Conservation (phyloP, 768 basidiomycete genomes). For the Cystofilobasidium ferigula region DNA sequence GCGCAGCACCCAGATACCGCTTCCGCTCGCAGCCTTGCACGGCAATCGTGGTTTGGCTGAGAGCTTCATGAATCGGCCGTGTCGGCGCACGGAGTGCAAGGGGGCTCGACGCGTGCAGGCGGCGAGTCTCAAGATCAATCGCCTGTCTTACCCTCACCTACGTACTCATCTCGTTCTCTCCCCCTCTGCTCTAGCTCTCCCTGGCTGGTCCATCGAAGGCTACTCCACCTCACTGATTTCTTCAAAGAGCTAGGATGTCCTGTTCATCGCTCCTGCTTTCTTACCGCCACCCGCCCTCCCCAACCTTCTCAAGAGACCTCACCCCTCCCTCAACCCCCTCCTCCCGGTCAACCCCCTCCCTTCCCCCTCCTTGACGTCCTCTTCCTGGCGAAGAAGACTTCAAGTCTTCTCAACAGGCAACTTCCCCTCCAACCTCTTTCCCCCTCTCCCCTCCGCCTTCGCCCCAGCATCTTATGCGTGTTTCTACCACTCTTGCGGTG, state of each 20-base stretch:
- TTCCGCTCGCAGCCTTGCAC: too few species aligned
- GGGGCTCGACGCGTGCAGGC: too few species aligned
- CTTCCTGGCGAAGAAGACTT: slow-evolving; percentile 10
- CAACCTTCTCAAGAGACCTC: slow-evolving; percentile 9
- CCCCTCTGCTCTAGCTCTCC: too few species aligned
- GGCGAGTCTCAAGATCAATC: too few species aligned
- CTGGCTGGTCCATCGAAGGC: too few species aligned
- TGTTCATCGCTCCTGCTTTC: neutral
- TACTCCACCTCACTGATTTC: too few species aligned
- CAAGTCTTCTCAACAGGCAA: neutral
- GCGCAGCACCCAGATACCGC: too few species aligned
- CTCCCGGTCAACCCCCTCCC: neutral
- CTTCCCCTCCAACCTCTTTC: neutral
- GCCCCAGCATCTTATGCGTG: neutral
- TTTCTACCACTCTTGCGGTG: neutral
- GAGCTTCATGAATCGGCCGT: too few species aligned
- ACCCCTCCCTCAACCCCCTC: neutral
- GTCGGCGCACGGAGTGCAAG: too few species aligned
- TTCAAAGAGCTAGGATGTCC: neutral
- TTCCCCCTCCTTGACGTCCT: neutral
- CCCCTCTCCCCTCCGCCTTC: neutral
- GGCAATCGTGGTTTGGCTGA: too few species aligned
- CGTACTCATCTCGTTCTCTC: too few species aligned
- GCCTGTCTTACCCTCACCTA: too few species aligned
- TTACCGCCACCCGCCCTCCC: neutral